Base-by-base conservation (phyloP, 768 basidiomycete species). In the Psilocybe sp. region DNA sequence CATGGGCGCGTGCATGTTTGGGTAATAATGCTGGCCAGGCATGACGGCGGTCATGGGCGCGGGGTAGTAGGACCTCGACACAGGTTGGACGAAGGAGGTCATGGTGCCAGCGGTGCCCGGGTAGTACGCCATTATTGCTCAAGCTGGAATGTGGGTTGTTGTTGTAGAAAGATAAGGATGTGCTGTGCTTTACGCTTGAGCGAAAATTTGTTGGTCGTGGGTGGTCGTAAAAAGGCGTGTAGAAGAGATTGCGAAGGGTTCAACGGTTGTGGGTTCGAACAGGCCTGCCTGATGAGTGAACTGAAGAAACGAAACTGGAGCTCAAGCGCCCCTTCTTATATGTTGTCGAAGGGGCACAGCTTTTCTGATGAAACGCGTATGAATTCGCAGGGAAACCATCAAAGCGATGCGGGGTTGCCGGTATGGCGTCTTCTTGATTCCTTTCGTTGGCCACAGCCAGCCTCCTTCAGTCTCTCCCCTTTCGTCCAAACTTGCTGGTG, bases 201-300 rank as follows among this genome's bases (percentile, higher is more conserved):
- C 15, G 34, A 38, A 34, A 37, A 47, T 41, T 49, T 33, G 23
- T 46, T 42, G 36, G 59, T 60, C 40, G 49, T 43, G 33, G 20
- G 46, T 36, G 49, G 49, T 60, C 60, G 60, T 58, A 37, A 56
- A 52, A 42, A 42, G 51, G 49, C 44, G 52, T 47, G 35, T 52
- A 47, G 51, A 43, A 38, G 44, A 32, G 52, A 45, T 13, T 47
- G 44, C 40, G 38, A 40, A 16, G 38, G 38, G 44, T 35, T 55
- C 52, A 28, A 28, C 23, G 23, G 23, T 28, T 28, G 54, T 53
- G 44, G 57, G 59, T 59, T 61, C 60, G 56, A 60, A 60, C 61
- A 64, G 63, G 63, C 63, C 63, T 57, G 63, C 63, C 63, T 64
- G 60, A 50, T 55, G 46, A 50, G 49, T 41, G 55, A 57, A 53